Evolutionary conservation across 139 green algal genomes (phyloP).

Genomic region (Bryopsis sp.): DNA sequence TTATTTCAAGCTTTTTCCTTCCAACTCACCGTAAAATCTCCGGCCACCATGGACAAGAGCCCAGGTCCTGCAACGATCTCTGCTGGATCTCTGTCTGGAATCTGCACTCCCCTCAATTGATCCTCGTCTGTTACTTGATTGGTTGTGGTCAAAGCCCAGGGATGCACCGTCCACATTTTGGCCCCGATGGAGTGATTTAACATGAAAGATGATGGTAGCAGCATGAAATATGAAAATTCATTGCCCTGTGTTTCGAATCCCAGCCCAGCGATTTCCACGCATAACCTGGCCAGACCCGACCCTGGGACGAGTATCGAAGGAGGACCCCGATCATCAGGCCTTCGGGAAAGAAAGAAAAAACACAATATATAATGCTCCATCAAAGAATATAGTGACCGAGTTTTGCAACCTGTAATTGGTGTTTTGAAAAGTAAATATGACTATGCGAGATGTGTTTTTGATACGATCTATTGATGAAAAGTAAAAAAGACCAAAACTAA

Average conservation of each 20-base stretch:
- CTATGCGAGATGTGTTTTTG: too few relatives aligned
- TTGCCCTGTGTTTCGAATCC: slow-evolving; percentile 78
- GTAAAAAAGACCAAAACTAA: too few relatives aligned
- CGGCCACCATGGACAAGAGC: slow-evolving; percentile 85
- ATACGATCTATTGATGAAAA: too few relatives aligned
- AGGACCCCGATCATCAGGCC: background rate
- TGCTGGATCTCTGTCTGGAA: slow-evolving; percentile 60
- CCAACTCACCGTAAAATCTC: slow-evolving; percentile 82
- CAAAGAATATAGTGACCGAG: too few relatives aligned
- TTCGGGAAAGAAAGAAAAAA: too few relatives aligned
- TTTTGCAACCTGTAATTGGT: too few relatives aligned
- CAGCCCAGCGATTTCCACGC: slow-evolving; percentile 45
- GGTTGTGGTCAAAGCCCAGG: slow-evolving; percentile 57
- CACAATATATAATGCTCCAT: too few relatives aligned
- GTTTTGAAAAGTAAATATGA: too few relatives aligned
- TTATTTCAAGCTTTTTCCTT: too few relatives aligned
- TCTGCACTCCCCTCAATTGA: slow-evolving; percentile 57
- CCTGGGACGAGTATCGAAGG: slow-evolving; percentile 78
- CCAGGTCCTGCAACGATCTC: slow-evolving; percentile 34
- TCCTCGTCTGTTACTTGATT: slow-evolving; percentile 65
- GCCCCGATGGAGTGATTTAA: slow-evolving; percentile 53
- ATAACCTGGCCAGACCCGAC: slow-evolving; percentile 75
- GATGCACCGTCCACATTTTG: slow-evolving; percentile 60
- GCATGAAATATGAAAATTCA: slow-evolving; percentile 97
- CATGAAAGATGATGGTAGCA: slow-evolving; percentile 82